Conservation (phyloP, 2,329 filamentous ascomycete species). For the Coniochaeta hoffmannii region DNA sequence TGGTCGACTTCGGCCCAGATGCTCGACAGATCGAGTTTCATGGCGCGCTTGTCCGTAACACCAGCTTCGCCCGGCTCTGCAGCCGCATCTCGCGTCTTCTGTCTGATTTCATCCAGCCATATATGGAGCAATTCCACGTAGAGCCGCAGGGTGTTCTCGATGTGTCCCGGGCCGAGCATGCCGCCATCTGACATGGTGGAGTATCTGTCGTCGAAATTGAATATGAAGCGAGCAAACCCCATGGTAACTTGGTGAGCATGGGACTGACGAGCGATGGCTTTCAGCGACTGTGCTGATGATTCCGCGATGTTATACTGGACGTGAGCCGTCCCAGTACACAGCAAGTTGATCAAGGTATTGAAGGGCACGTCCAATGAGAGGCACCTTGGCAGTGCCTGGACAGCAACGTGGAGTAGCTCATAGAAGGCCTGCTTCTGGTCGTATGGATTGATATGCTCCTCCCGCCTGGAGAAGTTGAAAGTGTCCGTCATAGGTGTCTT, state of each 20-base stretch:
- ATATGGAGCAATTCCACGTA: slow-evolving; percentile 93
- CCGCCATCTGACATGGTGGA: slow-evolving; percentile 97
- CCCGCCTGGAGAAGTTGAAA: slow-evolving; percentile 80
- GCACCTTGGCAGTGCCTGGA: slow-evolving; percentile 92
- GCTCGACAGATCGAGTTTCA: slow-evolving; percentile 77
- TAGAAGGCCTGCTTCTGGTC: slow-evolving; percentile 95
- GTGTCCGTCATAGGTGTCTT: slow-evolving; percentile 94
- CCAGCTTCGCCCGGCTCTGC: slow-evolving; percentile 57
- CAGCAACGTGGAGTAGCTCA: slow-evolving; percentile 87
- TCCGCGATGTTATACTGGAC: slow-evolving; percentile 86
- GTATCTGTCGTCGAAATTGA: slow-evolving; percentile 96
- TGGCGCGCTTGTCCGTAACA: slow-evolving; percentile 59
- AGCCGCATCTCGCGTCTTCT: slow-evolving; percentile 69
- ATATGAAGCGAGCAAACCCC: slow-evolving; percentile 94
- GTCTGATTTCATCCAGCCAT: slow-evolving; percentile 94
- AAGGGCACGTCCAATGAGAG: slow-evolving; percentile 86
- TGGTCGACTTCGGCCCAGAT: slow-evolving; percentile 93
- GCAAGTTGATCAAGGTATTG: slow-evolving; percentile 84
- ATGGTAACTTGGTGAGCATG: slow-evolving; percentile 94
- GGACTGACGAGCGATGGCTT: slow-evolving; percentile 88
- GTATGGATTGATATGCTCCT: slow-evolving; percentile 62
- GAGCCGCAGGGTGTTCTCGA: slow-evolving; percentile 84
- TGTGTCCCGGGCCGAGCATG: slow-evolving; percentile 88
- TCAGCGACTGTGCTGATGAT: slow-evolving; percentile 87
- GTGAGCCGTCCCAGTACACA: slow-evolving; percentile 95